Percentiles rank a stretch among this genome's conserved stretches.
These are phyloP conservation scores for Trametes punicea DNA, from an alignment of 768 basidiomycete genomes.

Conservation along the genomic window DNA sequence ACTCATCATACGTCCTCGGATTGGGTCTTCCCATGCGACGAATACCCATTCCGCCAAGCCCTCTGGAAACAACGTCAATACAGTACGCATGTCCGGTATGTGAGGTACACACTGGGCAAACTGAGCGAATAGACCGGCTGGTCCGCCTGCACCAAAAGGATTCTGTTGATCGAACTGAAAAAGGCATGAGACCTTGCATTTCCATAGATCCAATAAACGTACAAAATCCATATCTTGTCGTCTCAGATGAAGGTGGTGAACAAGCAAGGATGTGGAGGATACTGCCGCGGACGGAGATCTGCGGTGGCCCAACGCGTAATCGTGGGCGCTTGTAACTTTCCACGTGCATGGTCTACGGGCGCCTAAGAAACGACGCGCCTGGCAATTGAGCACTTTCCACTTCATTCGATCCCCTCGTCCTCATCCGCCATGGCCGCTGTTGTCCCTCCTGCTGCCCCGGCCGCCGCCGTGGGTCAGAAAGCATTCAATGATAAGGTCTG, in stretches of 20 bases:
- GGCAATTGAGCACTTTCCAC: constrained; percentile 8
- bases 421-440: constrained; percentile 27
- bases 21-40: constrained; percentile 48
- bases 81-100: background rate
- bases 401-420: constrained; percentile 1
- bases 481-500: constrained; percentile 84
- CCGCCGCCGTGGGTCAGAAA: constrained; percentile 23
- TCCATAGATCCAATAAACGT: constrained; percentile 8
- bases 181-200: background rate
- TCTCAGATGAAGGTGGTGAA: constrained; percentile 8
- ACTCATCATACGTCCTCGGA: constrained; percentile 82
- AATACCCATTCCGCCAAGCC: constrained; percentile 51
- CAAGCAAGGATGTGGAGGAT: constrained; percentile 23
- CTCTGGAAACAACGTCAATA: constrained; percentile 36
- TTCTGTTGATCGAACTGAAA: constrained; percentile 38
- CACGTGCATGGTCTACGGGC: constrained; percentile 7
- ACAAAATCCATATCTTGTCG: constrained; percentile 38
- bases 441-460: constrained; percentile 12
- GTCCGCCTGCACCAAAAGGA: constrained; percentile 40
- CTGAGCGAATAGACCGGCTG: constrained; percentile 62
- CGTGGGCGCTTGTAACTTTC: constrained; percentile 7
- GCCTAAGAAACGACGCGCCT: constrained; percentile 12
- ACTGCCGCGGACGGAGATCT: background rate
- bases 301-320: constrained; percentile 18
- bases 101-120: constrained; percentile 51